These are phyloP conservation scores for Butyriboletus appendiculatus DNA, from an alignment of 1,284 basidiomycete genomes.

Conservation along the genomic window DNA sequence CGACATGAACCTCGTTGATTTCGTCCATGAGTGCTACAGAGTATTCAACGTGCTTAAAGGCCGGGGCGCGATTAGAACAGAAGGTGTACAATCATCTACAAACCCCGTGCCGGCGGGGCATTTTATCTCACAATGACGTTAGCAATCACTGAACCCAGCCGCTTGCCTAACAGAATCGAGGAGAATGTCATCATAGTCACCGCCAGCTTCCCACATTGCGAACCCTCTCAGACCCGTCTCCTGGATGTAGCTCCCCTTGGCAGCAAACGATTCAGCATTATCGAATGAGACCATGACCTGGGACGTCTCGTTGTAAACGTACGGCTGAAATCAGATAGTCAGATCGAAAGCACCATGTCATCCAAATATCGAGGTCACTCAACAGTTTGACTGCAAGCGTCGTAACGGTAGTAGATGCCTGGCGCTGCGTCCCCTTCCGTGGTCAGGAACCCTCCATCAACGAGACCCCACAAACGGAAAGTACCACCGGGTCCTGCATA, in stretches of 20 bases:
- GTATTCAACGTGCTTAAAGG: not conserved
- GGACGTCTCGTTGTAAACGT: conserved; percentile 43
- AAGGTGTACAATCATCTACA: not conserved
- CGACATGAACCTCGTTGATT: not conserved
- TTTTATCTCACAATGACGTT: not conserved
- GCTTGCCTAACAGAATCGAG: conserved; percentile 48
- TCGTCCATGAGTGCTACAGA: conserved; percentile 5
- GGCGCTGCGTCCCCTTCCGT: conserved; percentile 36
- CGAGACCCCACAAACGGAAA: conserved; percentile 44
- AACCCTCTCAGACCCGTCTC: conserved; percentile 50
- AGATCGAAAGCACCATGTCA: not conserved
- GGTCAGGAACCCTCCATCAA: conserved; percentile 42
- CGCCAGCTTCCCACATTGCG: conserved; percentile 58
- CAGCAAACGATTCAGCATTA: conserved; percentile 47
- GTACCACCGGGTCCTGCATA: conserved; percentile 37
- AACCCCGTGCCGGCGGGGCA: not conserved
- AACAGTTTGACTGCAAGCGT: conserved; percentile 51
- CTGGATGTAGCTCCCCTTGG: conserved; percentile 57
- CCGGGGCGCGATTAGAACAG: not conserved
- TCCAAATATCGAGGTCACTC: conserved; percentile 21
- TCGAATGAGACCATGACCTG: conserved; percentile 41
- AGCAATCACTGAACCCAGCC: conserved; percentile 38
- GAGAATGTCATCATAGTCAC: conserved; percentile 52
- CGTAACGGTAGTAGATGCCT: conserved; percentile 45
- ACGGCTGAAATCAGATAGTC: conserved; percentile 38